Conservation (phyloP, 176 grass and related monocot species). For the Eragrostis curvula region DNA sequence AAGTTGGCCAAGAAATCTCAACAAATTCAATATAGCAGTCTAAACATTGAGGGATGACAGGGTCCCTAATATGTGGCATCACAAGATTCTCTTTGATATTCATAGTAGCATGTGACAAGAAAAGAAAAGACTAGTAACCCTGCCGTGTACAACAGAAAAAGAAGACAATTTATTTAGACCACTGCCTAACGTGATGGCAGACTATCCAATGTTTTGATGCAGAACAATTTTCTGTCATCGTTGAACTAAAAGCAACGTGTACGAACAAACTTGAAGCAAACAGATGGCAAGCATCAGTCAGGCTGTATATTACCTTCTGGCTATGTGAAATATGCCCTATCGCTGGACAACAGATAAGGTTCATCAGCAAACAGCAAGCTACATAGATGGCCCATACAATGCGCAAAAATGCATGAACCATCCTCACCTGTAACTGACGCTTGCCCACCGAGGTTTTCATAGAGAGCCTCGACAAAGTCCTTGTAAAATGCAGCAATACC, state of each 20-base stretch:
- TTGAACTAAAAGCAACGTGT: background rate
- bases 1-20: background rate
- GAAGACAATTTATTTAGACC: background rate
- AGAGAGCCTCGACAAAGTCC: slow-evolving; percentile 74
- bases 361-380: slow-evolving; percentile 29
- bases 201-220: background rate
- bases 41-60: background rate
- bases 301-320: slow-evolving; percentile 62
- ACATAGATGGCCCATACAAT: background rate
- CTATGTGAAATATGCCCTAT: slow-evolving; percentile 73
- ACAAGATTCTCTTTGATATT: background rate
- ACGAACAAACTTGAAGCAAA: background rate
- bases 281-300: background rate
- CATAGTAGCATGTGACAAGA: background rate
- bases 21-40: background rate
- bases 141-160: background rate
- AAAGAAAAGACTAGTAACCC: background rate
- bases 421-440: slow-evolving; percentile 76
- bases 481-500: slow-evolving; percentile 80
- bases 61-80: background rate
- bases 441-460: slow-evolving; percentile 63
- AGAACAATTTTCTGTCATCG: slow-evolving; percentile 8
- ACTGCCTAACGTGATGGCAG: background rate
- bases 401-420: background rate
- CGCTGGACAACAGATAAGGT: slow-evolving; percentile 47